These are phyloP conservation scores for Earliella scabrosa DNA, from an alignment of 1,284 basidiomycete species.

Conservation along the genomic window DNA sequence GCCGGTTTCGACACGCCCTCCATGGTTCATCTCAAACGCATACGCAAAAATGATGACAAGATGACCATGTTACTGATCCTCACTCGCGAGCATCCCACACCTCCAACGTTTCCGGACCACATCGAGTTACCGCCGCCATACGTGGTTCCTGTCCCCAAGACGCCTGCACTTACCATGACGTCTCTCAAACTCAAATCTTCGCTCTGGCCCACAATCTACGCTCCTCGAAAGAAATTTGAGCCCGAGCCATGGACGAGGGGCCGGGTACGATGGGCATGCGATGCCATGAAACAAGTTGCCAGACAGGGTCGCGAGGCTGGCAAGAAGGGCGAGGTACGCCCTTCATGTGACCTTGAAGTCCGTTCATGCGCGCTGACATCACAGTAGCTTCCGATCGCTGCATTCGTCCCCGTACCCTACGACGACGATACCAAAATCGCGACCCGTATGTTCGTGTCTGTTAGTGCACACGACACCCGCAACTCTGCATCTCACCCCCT, in stretches of 20 bases:
- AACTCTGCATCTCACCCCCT: conserved; percentile 72
- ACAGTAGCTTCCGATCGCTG: conserved; percentile 74
- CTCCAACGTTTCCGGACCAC: conserved; percentile 33
- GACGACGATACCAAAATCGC: conserved; percentile 35
- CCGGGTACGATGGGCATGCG: conserved; percentile 72
- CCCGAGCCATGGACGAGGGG: conserved; percentile 69
- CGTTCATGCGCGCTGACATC: not conserved
- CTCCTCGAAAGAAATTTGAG: conserved; percentile 74
- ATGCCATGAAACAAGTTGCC: conserved; percentile 63
- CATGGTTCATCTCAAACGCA: conserved; percentile 81
- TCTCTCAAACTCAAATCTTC: conserved; percentile 70
- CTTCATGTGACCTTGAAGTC: not conserved
- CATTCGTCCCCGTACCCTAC: conserved; percentile 71
- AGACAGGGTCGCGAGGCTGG: conserved; percentile 53
- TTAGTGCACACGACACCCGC: conserved; percentile 76
- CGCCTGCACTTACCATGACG: conserved; percentile 70
- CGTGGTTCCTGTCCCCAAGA: conserved; percentile 65
- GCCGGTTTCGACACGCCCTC: conserved; percentile 60
- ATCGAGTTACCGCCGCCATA: conserved; percentile 53
- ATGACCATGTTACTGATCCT: conserved; percentile 58
- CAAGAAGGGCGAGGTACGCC: conserved; percentile 58
- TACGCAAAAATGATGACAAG: conserved; percentile 56
- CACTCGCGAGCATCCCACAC: conserved; percentile 28
- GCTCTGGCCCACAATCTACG: conserved; percentile 84
- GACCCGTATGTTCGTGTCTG: conserved; percentile 43